Evolutionary conservation across 2,329 filamentous ascomycete genomes (phyloP), one percentile per base, ranked within the genome.

Genomic region (Cladosporium sp.): DNA sequence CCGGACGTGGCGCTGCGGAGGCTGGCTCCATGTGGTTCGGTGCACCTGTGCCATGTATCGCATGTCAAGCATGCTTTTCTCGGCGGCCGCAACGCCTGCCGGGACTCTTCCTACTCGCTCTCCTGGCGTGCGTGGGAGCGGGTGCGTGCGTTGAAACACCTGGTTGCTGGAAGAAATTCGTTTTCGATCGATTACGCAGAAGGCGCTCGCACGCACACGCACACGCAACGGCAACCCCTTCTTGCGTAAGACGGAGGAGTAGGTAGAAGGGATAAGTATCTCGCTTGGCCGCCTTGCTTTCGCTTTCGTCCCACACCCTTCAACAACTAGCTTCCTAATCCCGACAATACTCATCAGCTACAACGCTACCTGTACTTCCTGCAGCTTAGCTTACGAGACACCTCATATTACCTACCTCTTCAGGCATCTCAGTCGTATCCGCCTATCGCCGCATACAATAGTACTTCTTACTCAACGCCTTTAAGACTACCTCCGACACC

Each of bases 101-200:
- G 52, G 52, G 22, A 47, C 40, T 30, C 40, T 56, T 56, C 52
- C 52, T 56, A 56, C 42, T 49, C 52, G 52, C 22, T 43, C 28
- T 38, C 17, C 30, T 19, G 19, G 34, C 28, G 30, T 38, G 28
- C 17, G 28, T 12, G 28, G 40, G 20, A 22, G 22, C 40, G 30
- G 52, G 52, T 47, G 34, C 52, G 52, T 56, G 52, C 52, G 50
- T 49, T 56, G 52, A 56, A 56, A 56, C 52, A 42, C 40, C 52
- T 56, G 52, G 30, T 47, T 47, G 52, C 37, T 56, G 40, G 52
- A 47, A 47, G 30, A 38, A 56, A 22, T 39, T 56, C 42, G 40
- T 38, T 49, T 47, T 56, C 42, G 19, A 28, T 49, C 42, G n/a
- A 56, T 56, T 56, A 56, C 52, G 52, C 52, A 56, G 39, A 55